phyloP scores from a whole-genome alignment of 768 basidiomycete species.

The Amanita fuliginea region DNA sequence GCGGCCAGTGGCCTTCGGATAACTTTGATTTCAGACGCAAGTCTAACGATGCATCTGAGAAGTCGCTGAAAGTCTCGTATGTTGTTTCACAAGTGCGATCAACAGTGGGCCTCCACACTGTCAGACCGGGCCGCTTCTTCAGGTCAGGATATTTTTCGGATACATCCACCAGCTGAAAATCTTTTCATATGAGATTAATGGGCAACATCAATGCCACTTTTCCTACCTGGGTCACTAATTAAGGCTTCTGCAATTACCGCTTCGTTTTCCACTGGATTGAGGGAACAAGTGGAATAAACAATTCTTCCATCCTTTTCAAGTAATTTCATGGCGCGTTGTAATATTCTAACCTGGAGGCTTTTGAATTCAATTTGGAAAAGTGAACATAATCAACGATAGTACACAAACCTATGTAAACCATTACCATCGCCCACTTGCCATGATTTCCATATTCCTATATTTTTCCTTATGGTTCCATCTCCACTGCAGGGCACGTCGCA shows the following conservation, averaged over 20 bases:
- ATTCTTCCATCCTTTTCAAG: slow-evolving; percentile 76
- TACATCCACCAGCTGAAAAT: slow-evolving; percentile 73
- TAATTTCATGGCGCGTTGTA: slow-evolving; percentile 87
- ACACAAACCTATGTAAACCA: slow-evolving; percentile 66
- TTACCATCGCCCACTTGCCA: slow-evolving; percentile 89
- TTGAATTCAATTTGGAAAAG: slow-evolving; percentile 4
- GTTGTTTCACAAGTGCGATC: slow-evolving; percentile 38
- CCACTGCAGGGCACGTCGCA: slow-evolving; percentile 98
- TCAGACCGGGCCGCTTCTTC: slow-evolving; percentile 64
- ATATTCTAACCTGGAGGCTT: slow-evolving; percentile 87
- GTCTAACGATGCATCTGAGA: slow-evolving; percentile 37
- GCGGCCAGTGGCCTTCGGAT: slow-evolving; percentile 73
- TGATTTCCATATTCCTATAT: slow-evolving; percentile 86
- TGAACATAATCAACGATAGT: background rate
- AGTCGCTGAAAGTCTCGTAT: slow-evolving; percentile 53
- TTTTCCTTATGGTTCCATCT: slow-evolving; percentile 93
- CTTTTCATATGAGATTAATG: slow-evolving; percentile 19
- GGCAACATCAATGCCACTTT: background rate
- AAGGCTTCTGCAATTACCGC: slow-evolving; percentile 87
- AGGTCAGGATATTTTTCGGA: slow-evolving; percentile 64
- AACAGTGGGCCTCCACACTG: slow-evolving; percentile 66
- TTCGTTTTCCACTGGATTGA: slow-evolving; percentile 97
- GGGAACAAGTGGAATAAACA: slow-evolving; percentile 95
- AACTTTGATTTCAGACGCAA: slow-evolving; percentile 48
- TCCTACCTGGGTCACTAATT: slow-evolving; percentile 52